Evolutionary conservation across 2,329 filamentous ascomycete genomes (phyloP).

Genomic region (Ophiostoma australiae): DNA sequence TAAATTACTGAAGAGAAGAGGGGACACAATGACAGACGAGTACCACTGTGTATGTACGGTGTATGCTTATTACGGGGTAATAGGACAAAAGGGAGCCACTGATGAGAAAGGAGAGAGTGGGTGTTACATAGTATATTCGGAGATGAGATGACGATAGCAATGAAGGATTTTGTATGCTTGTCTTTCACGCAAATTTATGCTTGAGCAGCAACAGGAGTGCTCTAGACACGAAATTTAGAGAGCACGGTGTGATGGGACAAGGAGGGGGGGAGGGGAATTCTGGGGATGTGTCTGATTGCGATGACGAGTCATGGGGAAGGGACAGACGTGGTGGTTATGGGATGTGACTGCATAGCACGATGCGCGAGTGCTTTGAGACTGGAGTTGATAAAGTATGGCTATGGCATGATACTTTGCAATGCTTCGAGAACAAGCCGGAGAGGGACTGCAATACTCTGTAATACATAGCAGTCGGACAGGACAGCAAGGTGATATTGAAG

Average conservation of each 20-base stretch:
- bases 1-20: constrained; percentile 6
- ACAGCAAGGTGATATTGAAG: neutral
- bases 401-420: too few species aligned
- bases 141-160: constrained; percentile 6
- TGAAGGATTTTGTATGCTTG: neutral
- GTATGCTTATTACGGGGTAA: neutral
- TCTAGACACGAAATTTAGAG: constrained; percentile 3
- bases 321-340: neutral
- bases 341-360: neutral
- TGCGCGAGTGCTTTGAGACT: neutral
- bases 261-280: neutral
- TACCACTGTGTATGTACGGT: neutral
- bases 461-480: too few species aligned
- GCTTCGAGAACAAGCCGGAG: neutral
- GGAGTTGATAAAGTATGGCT: neutral
- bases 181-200: neutral
- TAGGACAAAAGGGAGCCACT: neutral
- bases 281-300: constrained; percentile 7
- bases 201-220: neutral
- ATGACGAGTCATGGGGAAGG: constrained; percentile 8
- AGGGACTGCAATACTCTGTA: neutral
- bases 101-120: constrained; percentile 3
- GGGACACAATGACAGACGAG: neutral
- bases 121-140: neutral
- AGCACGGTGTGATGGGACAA: neutral